These are phyloP conservation scores for Pestalotiopsis sp. DNA, from an alignment of 2,329 filamentous ascomycete species.

Conservation along the genomic window DNA sequence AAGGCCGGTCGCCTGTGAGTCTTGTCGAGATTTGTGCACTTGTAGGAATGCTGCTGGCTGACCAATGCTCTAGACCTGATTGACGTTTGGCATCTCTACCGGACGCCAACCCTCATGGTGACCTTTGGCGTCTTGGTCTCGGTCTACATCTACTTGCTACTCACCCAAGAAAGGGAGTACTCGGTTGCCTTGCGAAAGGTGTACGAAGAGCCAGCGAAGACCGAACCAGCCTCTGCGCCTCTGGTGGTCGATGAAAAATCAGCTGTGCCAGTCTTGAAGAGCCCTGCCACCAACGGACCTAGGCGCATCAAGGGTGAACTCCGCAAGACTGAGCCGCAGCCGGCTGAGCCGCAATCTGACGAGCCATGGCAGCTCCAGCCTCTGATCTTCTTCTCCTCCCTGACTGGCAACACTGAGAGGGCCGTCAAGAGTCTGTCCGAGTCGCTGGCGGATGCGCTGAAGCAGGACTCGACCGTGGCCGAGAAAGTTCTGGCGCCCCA, in stretches of 20 bases:
- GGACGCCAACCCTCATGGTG: conserved; percentile 45
- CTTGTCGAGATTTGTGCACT: not conserved
- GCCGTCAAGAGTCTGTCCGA: conserved; percentile 68
- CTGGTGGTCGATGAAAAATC: conserved; percentile 21
- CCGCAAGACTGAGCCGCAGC: conserved; percentile 37
- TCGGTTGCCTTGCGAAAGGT: conserved; percentile 31
- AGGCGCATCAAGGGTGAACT: conserved; percentile 50
- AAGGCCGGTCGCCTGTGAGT: conserved; percentile 11
- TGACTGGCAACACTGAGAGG: conserved; percentile 82
- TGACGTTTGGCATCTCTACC: conserved; percentile 49
- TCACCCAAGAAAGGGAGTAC: conserved; percentile 31
- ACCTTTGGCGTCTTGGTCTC: conserved; percentile 38
- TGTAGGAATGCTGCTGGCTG: not conserved
- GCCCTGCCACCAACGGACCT: conserved; percentile 42
- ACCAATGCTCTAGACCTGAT: conserved; percentile 33
- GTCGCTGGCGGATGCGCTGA: conserved; percentile 54
- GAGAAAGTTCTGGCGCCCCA: conserved; percentile 59
- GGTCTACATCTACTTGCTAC: conserved; percentile 33
- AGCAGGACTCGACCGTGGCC: conserved; percentile 41
- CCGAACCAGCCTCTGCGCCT: conserved; percentile 2
- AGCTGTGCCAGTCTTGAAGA: conserved; percentile 25
- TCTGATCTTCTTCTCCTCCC: conserved; percentile 85
- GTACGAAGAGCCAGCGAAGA: conserved; percentile 13
- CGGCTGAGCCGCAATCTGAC: conserved; percentile 29
- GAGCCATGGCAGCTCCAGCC: conserved; percentile 63